These are phyloP conservation scores for Alternaria sp. DNA, from an alignment of 2,329 filamentous ascomycete genomes.

Conservation along the genomic window DNA sequence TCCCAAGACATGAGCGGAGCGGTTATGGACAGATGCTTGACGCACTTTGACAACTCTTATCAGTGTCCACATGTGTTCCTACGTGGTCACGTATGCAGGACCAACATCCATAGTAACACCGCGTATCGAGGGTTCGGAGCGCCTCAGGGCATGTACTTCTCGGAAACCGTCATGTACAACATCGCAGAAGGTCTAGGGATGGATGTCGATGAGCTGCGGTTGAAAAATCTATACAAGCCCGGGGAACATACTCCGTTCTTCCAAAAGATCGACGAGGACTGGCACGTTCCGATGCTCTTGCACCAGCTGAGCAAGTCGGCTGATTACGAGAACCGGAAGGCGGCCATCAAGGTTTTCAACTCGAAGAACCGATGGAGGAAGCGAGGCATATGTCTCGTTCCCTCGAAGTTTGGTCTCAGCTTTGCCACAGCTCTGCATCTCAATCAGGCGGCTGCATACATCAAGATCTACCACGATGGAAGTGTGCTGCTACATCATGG, in stretches of 20 bases:
- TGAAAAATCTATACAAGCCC: conserved; percentile 84
- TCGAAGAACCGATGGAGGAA: conserved; percentile 88
- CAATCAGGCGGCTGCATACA: conserved; percentile 90
- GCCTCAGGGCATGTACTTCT: conserved; percentile 92
- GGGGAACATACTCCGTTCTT: conserved; percentile 87
- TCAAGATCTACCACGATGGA: conserved; percentile 96
- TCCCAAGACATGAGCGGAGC: conserved; percentile 73
- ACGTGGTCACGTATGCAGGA: conserved; percentile 86
- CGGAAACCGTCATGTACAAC: conserved; percentile 86
- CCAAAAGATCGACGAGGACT: conserved; percentile 80
- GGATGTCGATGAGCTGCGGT: conserved; percentile 77
- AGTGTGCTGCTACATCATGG: conserved; percentile 91
- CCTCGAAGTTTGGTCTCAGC: conserved; percentile 96
- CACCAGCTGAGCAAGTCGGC: conserved; percentile 80
- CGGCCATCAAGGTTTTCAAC: conserved; percentile 80
- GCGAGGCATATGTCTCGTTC: conserved; percentile 82
- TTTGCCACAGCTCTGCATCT: conserved; percentile 89
- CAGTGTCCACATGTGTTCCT: conserved; percentile 83
- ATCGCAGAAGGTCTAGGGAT: conserved; percentile 88
- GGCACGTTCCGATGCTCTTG: conserved; percentile 93
- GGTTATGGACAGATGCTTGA: conserved; percentile 83
- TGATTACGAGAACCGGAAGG: conserved; percentile 73
- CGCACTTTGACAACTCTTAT: conserved; percentile 89
- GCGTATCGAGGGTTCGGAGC: conserved; percentile 96
- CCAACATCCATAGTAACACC: conserved; percentile 95